phyloP scores from a whole-genome alignment of 2,329 filamentous ascomycete genomes.

The Trichophyton verrucosum region DNA sequence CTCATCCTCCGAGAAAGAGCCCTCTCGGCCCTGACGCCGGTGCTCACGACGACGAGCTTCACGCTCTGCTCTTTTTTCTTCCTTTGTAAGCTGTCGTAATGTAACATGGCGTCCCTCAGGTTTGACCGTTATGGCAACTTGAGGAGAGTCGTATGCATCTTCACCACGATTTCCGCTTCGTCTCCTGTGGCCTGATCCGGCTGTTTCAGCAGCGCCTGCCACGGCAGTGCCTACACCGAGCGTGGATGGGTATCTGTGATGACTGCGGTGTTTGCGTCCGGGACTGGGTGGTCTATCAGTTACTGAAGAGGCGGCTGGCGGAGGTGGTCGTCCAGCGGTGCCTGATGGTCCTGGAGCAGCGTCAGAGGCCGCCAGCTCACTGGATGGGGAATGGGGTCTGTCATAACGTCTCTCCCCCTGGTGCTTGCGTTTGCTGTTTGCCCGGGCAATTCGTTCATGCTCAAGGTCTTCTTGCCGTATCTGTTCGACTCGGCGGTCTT shows the following conservation, averaged over 20 bases:
- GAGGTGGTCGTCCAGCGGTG: constrained; percentile 18
- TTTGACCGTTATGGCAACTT: constrained; percentile 52
- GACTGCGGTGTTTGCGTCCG: constrained; percentile 9
- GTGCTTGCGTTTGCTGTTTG: constrained; percentile 41
- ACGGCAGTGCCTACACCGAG: constrained; percentile 23
- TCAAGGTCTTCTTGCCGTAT: constrained; percentile 38
- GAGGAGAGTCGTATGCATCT: constrained; percentile 40
- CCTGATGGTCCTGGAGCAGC: background rate
- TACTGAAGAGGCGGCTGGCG: constrained; percentile 7
- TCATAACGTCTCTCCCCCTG: constrained; percentile 50
- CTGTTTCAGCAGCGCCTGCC: constrained; percentile 19
- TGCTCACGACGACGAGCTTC: constrained; percentile 42
- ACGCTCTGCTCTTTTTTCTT: constrained; percentile 50
- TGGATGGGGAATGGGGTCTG: constrained; percentile 17
- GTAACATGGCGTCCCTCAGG: constrained; percentile 54
- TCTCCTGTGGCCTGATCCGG: constrained; percentile 20
- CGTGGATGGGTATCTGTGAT: constrained; percentile 15
- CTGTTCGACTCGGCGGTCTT: constrained; percentile 24
- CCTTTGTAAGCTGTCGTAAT: constrained; percentile 47
- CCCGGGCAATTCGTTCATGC: constrained; percentile 41
- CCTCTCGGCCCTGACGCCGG: constrained; percentile 31
- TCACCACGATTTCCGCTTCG: constrained; percentile 28
- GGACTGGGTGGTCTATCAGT: constrained; percentile 5
- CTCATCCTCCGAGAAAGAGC: constrained; percentile 32
- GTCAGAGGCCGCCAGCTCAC: background rate